Base-by-base conservation (phyloP, 306 rosid genomes). In the Lathyrus aphaca region DNA sequence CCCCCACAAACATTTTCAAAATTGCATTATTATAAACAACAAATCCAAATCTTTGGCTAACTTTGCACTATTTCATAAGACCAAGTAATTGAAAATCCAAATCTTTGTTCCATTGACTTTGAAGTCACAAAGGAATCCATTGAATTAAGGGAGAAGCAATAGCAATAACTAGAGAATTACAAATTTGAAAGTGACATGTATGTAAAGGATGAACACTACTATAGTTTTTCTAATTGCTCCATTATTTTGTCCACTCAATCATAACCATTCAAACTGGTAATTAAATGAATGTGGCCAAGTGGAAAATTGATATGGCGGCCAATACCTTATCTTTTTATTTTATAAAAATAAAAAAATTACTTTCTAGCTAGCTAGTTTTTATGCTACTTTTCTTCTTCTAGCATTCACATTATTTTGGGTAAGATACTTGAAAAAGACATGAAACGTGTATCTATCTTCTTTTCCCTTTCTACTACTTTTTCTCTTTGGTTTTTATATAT, bases 51-150 rank as follows among this genome's bases (percentile, higher is more conserved):
- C 30, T 40, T 21, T 55, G 1, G 35, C 55, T 46, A 70, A 70
- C 42, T 27, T 43, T 56, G 57, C 57, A 42, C 60, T 42, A 56
- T 42, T 21, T 51, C 62, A 50, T 48, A 69, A 62, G 50, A 53
- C 55, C 64, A 59, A 25, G 21, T 21, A 17, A 57, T 10, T 39
- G 43, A 51, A 69, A 62, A 42, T 16, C 72, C 37, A 79, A 62
- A 79, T 79, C 76, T 74, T 74, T 74, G 80, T 69, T 58, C 37
- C 65, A 45, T 79, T 79, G 80, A 79, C 77, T 69, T 18, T 45
- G 68, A 44, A 14, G 55, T 48, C 27, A 18, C 4, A 10, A 57
- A 14, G 49, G 60, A 32, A 45, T 16, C 4, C 16, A 21, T 30
- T 58, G 58, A 40, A 49, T 46, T 55, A 44, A 62, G 30, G 35